A percentile compares a stretch with the other conserved stretches of the same genome.
Evolutionary conservation across 2,329 filamentous ascomycete genomes (phyloP).

Genomic region (Orbilia javanica): DNA sequence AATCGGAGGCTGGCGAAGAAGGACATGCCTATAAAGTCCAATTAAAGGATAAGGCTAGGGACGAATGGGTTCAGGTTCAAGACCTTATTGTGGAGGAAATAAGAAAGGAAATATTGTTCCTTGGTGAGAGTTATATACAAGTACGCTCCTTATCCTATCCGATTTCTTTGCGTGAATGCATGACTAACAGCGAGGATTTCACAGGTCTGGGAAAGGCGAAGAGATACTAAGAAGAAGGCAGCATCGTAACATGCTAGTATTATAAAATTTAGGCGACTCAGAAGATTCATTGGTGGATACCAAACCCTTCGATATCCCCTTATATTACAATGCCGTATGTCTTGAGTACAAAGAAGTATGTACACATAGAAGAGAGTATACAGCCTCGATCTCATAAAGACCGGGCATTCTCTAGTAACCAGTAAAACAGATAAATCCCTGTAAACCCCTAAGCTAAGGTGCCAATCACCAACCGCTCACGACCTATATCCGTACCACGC

Average conservation of each 20-base stretch:
- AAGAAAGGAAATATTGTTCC: constrained; percentile 87
- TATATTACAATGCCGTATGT: constrained; percentile 22
- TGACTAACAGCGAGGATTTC: constrained; percentile 15
- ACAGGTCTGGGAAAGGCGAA: constrained; percentile 54
- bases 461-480: background rate
- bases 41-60: constrained; percentile 81
- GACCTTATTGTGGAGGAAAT: constrained; percentile 93
- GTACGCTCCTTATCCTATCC: constrained; percentile 71
- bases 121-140: constrained; percentile 94
- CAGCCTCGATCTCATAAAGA: background rate
- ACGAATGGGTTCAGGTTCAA: constrained; percentile 93
- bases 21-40: constrained; percentile 94
- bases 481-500: constrained; percentile 60
- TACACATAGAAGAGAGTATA: constrained; percentile 28
- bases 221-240: constrained; percentile 50
- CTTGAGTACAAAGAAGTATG: constrained; percentile 10
- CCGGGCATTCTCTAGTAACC: background rate
- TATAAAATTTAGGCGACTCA: background rate
- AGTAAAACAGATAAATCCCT: background rate
- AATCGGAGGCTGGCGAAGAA: constrained; percentile 88
- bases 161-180: background rate
- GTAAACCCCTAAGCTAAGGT: background rate
- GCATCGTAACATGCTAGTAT: background rate
- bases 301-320: background rate
- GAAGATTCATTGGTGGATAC: background rate